Evolutionary conservation across 371 early-diverging fungal genomes (phyloP), one percentile per base, ranked within the genome.

Genomic region (Umbelopsis sp.): DNA sequence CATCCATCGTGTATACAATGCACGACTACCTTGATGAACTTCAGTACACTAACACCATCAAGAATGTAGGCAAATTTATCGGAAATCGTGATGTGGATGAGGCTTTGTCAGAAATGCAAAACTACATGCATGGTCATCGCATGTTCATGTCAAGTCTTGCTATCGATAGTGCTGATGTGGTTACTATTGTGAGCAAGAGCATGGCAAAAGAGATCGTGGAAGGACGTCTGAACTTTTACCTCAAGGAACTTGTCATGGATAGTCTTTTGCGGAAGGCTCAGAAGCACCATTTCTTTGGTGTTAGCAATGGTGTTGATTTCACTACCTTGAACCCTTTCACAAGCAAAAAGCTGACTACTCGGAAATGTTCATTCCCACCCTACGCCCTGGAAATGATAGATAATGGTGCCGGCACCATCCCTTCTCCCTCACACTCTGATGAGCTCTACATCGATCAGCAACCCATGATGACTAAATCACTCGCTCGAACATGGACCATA

Each of bases 1-100:
- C 90, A 44, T 78, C 87, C 2, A 74, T 90, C 44, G 78, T 90
- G 11, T 90, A 90, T 68, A 90, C 90, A 1, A 74, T 90, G 75
- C 89, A 90, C 63, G 88, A 90, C 69, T 87, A 88, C 65, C 53
- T 81, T 46, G 88, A 87, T 52, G 90, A 90, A 62, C 70, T 87
- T 8, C 84, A 84, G 51, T 87, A 88, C 65, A 82, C 86, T 1
- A 83, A 87, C 63, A 77, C 80, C 10, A 51, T 85, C 10, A 70
- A 53, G n/a, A 88, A 85, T 38, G 80, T 87, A 0, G 70, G 76
- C 51, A 86, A 83, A 44, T 90, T 90, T 45, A 69, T 80, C 45
- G 79, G 80, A 46, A 44, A 70, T 24, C 41, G 22, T 20, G 62
- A 65, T 9, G 16, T 24, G 2, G 63, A 72, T 25, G 76, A 80